phyloP scores from a whole-genome alignment of 169 alveolate genomes.

The Theileria annulata region DNA sequence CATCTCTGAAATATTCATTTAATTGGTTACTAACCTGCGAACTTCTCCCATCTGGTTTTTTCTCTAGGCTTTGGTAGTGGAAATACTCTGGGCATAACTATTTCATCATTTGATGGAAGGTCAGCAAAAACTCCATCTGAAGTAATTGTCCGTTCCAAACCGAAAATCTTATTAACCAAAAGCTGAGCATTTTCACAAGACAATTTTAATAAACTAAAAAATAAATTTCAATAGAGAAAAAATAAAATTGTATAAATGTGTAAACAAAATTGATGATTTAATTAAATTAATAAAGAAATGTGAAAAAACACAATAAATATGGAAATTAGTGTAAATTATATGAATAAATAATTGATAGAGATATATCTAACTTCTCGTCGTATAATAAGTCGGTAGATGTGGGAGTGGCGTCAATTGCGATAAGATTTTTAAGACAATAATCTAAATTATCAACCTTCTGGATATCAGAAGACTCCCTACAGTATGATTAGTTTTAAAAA shows the following conservation, averaged over 20 bases:
- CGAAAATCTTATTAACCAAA: slow-evolving; percentile 47
- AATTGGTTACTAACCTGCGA: slow-evolving; percentile 50
- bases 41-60: slow-evolving; percentile 75
- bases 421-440: slow-evolving; percentile 58
- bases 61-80: slow-evolving; percentile 68
- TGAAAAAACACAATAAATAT: not conserved
- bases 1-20: slow-evolving; percentile 31
- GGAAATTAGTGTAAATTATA: not conserved
- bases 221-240: not conserved
- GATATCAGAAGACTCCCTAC: slow-evolving; percentile 19
- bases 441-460: slow-evolving; percentile 63
- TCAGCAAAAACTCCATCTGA: slow-evolving; percentile 65
- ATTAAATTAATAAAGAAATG: not conserved
- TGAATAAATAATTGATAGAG: not conserved
- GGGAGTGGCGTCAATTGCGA: slow-evolving; percentile 67
- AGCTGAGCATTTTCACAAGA: slow-evolving; percentile 56
- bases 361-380: slow-evolving; percentile 32
- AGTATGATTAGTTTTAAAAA: not conserved
- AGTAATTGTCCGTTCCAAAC: slow-evolving; percentile 29
- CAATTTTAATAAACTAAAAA: slow-evolving; percentile 16
- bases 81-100: slow-evolving; percentile 59
- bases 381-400: not conserved
- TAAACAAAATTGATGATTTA: not conserved
- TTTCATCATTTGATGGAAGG: slow-evolving; percentile 46
- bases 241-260: not conserved